Evolutionary conservation across 225 moss, liverwort and hornwort species (phyloP).

Genomic region (Pleurozium schreberi): DNA sequence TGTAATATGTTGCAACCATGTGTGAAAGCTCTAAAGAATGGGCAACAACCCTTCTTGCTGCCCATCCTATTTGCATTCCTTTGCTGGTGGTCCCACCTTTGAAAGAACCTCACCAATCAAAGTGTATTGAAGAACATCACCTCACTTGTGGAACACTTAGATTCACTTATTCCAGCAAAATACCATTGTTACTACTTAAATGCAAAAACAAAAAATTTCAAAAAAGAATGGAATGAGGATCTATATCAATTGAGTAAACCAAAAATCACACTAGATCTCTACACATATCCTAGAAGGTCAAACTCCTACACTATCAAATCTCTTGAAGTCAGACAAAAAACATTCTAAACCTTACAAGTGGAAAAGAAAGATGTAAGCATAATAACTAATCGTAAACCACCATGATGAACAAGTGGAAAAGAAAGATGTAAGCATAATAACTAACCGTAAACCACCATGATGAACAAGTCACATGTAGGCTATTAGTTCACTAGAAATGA

Average conservation of each 20-base stretch:
- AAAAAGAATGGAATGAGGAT: background rate
- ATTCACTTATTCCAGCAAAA: background rate
- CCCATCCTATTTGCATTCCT: background rate
- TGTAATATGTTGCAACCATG: background rate
- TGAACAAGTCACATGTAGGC: background rate
- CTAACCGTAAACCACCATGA: fast-evolving
- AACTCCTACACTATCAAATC: background rate
- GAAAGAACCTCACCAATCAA: background rate
- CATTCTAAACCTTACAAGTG: background rate
- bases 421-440: too few species aligned
- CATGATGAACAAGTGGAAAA: background rate
- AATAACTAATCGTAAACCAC: fast-evolving
- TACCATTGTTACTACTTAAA: background rate
- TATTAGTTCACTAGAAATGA: background rate
- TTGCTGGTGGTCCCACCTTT: background rate
- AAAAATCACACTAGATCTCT: too few species aligned
- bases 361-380: background rate
- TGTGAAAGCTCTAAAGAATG: background rate
- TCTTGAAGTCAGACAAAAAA: background rate
- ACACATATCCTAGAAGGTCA: fast-evolving
- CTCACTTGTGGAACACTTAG: background rate
- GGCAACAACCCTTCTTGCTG: background rate
- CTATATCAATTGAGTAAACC: background rate
- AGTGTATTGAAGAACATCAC: too few species aligned
- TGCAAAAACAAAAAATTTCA: background rate